A percentile compares a stretch with the other conserved stretches of the same genome.
phyloP scores from a whole-genome alignment of 2,329 filamentous ascomycete genomes.

The Biscogniauxia marginata region DNA sequence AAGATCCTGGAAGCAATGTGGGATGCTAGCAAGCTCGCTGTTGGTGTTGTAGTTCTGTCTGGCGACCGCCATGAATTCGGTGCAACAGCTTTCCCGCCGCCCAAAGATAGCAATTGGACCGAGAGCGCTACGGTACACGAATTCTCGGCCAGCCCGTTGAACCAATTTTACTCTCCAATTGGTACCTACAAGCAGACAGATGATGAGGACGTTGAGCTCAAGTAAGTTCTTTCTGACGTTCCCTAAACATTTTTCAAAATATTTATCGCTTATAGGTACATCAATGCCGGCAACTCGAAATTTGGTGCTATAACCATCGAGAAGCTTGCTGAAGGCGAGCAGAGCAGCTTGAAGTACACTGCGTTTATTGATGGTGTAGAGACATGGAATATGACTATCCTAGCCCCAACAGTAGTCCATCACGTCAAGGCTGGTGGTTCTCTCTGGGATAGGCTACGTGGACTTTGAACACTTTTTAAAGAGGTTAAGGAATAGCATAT shows the following conservation, averaged over 20 bases:
- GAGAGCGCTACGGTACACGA: conserved; percentile 72
- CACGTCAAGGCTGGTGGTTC: conserved; percentile 36
- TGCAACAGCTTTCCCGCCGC: conserved; percentile 75
- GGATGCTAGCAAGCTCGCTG: conserved; percentile 72
- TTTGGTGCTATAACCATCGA: conserved; percentile 82
- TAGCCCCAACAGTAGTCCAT: conserved; percentile 44
- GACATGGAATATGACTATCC: conserved; percentile 65
- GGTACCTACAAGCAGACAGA: conserved; percentile 81
- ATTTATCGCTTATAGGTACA: conserved; percentile 51
- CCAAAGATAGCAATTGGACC: conserved; percentile 59
- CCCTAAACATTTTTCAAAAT: background rate
- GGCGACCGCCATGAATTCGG: conserved; percentile 98
- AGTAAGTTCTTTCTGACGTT: no score
- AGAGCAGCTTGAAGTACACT: conserved; percentile 75
- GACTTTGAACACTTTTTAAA: conserved; percentile 7
- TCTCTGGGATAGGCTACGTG: conserved; percentile 47
- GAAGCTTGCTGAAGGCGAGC: conserved; percentile 59
- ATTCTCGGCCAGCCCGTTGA: conserved; percentile 87
- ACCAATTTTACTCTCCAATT: conserved; percentile 89
- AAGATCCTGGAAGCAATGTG: conserved; percentile 88
- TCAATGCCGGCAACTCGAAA: conserved; percentile 84
- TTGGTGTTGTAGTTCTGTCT: conserved; percentile 79
- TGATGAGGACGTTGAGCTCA: conserved; percentile 77
- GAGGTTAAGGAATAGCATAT: conserved; percentile 1
- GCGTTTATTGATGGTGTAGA: conserved; percentile 81